A percentile compares a stretch with the other conserved stretches of the same genome.
Evolutionary conservation across 2,329 filamentous ascomycete species (phyloP).

Genomic region (Paecilomyces dactylethromorphus): DNA sequence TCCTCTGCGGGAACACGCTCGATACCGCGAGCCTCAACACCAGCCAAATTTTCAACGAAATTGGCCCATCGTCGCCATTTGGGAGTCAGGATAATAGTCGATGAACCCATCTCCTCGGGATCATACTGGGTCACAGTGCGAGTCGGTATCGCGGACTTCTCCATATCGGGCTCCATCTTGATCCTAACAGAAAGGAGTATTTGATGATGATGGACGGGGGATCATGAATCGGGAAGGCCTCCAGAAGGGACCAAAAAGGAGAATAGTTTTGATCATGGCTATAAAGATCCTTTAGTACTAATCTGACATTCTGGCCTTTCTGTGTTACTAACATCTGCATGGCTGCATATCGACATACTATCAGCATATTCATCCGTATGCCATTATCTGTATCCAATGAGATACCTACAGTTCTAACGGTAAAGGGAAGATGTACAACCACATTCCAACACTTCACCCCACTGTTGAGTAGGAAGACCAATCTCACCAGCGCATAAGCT

Average conservation of each 20-base stretch:
- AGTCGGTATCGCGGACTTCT: not conserved
- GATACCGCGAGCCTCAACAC: constrained; percentile 8
- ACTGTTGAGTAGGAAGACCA: not conserved
- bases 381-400: not conserved
- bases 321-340: constrained; percentile 7
- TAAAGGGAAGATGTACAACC: not conserved
- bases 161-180: not conserved
- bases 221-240: not conserved
- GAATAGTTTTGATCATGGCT: not conserved
- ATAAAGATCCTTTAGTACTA: not conserved
- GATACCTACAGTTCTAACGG: not conserved
- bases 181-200: not conserved
- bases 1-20: constrained; percentile 8
- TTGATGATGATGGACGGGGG: not conserved
- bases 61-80: not conserved
- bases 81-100: not conserved
- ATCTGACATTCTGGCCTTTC: not conserved
- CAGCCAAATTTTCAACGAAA: not conserved
- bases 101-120: not conserved
- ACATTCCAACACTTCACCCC: not conserved
- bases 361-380: constrained; percentile 11
- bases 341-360: constrained; percentile 12
- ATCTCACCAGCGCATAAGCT: not conserved
- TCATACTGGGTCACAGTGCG: not conserved
- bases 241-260: not conserved